Conservation (phyloP, 1,284 basidiomycete species). For the Cryptococcus sp. region DNA sequence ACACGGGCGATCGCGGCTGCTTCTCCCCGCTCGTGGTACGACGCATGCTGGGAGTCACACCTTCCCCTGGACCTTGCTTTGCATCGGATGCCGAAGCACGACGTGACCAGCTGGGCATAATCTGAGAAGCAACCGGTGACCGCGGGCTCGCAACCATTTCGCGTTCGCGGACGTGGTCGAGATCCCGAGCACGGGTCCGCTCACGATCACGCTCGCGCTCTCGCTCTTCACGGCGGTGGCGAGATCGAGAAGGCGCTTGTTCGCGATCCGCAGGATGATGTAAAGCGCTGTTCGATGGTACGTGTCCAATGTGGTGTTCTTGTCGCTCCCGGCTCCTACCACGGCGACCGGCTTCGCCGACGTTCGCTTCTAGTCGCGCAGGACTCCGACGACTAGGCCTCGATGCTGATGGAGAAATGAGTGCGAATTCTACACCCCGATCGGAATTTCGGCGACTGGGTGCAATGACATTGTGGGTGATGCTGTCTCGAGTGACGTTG, state of each 20-base stretch:
- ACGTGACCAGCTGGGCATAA: slow-evolving; percentile 34
- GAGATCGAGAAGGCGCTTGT: slow-evolving; percentile 40
- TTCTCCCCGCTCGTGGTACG: slow-evolving; percentile 14
- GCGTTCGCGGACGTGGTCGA: neutral
- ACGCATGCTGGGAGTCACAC: slow-evolving; percentile 16
- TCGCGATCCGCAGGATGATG: slow-evolving; percentile 45
- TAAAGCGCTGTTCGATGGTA: slow-evolving; percentile 23
- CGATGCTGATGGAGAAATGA: slow-evolving; percentile 4
- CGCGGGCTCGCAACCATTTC: neutral
- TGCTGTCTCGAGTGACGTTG: slow-evolving; percentile 2
- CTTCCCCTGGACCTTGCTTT: slow-evolving; percentile 8
- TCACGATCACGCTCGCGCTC: slow-evolving; percentile 9
- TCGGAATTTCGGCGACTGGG: slow-evolving; percentile 7
- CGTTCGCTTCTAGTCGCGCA: slow-evolving; percentile 5
- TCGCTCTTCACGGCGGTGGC: slow-evolving; percentile 29
- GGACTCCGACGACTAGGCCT: slow-evolving; percentile 4
- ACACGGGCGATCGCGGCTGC: slow-evolving; percentile 4
- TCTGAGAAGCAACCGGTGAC: slow-evolving; percentile 17
- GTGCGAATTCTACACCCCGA: slow-evolving; percentile 1
- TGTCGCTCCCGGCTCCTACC: slow-evolving; percentile 42
- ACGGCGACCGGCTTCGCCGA: slow-evolving; percentile 20
- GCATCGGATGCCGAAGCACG: slow-evolving; percentile 6
- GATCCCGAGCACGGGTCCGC: slow-evolving; percentile 8
- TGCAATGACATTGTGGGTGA: slow-evolving; percentile 11
- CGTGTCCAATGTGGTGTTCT: slow-evolving; percentile 21